phyloP scores from a whole-genome alignment of 1,284 basidiomycete genomes.

The Stygiomarasmius scandens region DNA sequence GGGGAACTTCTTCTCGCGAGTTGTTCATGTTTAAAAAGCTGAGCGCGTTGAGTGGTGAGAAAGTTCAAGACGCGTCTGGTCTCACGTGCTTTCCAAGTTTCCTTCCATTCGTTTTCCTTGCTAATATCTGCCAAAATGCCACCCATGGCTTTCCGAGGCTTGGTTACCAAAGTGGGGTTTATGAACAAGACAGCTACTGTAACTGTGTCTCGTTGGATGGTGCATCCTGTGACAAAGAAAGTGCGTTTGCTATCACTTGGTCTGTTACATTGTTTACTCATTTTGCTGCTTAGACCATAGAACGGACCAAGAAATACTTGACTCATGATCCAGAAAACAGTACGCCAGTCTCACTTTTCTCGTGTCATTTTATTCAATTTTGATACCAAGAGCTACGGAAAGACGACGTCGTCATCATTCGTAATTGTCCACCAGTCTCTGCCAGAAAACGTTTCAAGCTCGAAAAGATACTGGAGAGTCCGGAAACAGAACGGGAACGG shows the following conservation, averaged over 20 bases:
- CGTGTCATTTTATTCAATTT: background rate
- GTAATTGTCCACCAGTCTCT: conserved; percentile 78
- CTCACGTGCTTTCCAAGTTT: background rate
- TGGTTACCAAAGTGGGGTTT: conserved; percentile 75
- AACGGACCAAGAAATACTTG: conserved; percentile 74
- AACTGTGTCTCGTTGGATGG: conserved; percentile 68
- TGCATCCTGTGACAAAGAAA: conserved; percentile 74
- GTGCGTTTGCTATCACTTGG: conserved; percentile 39
- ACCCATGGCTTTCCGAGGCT: conserved; percentile 70
- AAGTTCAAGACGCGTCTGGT: background rate
- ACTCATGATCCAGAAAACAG: conserved; percentile 73
- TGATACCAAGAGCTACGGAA: conserved; percentile 54
- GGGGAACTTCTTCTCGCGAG: background rate
- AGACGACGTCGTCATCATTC: conserved; percentile 73
- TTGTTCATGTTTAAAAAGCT: background rate
- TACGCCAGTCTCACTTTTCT: conserved; percentile 32
- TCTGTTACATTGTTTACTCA: conserved; percentile 1
- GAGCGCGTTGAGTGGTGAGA: background rate
- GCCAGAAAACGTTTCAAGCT: conserved; percentile 74
- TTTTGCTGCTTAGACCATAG: conserved; percentile 53
- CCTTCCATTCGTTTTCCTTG: background rate
- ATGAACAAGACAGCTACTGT: conserved; percentile 86
- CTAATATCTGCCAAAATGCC: conserved; percentile 53
- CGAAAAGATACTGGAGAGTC: conserved; percentile 66
- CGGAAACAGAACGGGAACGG: conserved; percentile 59